These are phyloP conservation scores for Hygrocybe punicea DNA, from an alignment of 768 basidiomycete species.

Conservation along the genomic window DNA sequence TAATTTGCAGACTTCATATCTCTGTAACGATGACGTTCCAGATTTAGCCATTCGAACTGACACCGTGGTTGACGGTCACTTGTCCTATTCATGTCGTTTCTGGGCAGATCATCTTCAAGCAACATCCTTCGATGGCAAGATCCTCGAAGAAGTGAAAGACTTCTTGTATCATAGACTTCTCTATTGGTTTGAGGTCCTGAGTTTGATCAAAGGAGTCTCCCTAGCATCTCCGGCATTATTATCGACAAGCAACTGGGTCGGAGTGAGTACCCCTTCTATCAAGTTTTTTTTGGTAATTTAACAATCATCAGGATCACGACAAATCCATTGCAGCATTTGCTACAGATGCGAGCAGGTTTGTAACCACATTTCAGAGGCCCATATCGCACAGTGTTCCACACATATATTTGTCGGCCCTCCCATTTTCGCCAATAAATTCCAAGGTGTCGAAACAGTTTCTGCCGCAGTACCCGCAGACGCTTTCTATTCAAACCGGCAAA, in stretches of 20 bases:
- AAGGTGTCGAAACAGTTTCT: too few species aligned
- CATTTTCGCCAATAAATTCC: too few species aligned
- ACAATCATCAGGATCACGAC: too few species aligned
- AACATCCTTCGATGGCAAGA: background rate
- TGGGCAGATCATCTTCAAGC: constrained; percentile 33
- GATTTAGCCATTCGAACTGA: constrained; percentile 17
- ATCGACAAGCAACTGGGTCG: constrained; percentile 6
- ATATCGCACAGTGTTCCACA: too few species aligned
- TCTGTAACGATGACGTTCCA: constrained; percentile 25
- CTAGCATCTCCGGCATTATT: constrained; percentile 1
- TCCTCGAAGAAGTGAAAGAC: background rate
- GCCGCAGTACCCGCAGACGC: too few species aligned
- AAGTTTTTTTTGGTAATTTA: too few species aligned
- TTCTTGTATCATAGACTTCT: constrained; percentile 15
- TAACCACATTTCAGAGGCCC: too few species aligned
- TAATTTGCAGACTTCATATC: constrained; percentile 32
- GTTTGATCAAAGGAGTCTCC: constrained; percentile 19
- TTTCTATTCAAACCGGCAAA: too few species aligned
- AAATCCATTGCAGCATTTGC: too few species aligned
- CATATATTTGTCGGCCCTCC: too few species aligned
- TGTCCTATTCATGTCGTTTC: constrained; percentile 37
- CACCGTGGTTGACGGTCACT: constrained; percentile 22
- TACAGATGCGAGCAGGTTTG: too few species aligned
- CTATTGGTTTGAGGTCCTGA: constrained; percentile 35
- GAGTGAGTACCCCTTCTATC: constrained; percentile 5